These are phyloP conservation scores for Capsicum chinense DNA, from an alignment of 257 asterid genomes.

Conservation along the genomic window DNA sequence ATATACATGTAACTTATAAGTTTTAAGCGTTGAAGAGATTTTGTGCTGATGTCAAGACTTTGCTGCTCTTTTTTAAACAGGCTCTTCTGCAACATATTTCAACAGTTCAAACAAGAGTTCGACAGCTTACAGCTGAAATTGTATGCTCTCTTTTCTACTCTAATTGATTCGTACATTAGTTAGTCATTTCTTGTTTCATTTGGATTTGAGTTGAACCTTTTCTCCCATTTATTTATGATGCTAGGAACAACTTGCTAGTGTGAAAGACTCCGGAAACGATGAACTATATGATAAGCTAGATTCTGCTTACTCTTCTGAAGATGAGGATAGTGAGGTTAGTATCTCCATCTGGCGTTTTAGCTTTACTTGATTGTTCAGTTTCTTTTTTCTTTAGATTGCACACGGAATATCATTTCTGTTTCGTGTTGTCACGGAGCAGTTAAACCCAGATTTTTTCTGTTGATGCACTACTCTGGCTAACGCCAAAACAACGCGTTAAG, in stretches of 20 bases:
- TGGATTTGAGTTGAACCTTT: neutral
- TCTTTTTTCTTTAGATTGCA: conserved; percentile 8
- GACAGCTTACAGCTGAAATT: conserved; percentile 65
- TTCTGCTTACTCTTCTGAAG: conserved; percentile 68
- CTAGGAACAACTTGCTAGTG: conserved; percentile 77
- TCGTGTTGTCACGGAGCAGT: neutral
- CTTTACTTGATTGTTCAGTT: neutral
- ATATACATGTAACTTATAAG: neutral
- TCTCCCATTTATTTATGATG: neutral
- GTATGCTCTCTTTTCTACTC: conserved; percentile 47
- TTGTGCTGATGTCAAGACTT: conserved; percentile 24
- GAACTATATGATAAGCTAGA: conserved; percentile 72
- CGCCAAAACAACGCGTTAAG: neutral
- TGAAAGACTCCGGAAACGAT: conserved; percentile 60
- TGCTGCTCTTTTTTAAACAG: conserved; percentile 43
- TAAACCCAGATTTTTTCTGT: neutral
- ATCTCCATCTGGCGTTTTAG: conserved; percentile 6
- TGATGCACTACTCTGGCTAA: neutral
- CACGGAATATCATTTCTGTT: neutral
- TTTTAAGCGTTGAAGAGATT: conserved; percentile 25
- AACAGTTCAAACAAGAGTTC: conserved; percentile 59
- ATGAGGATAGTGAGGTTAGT: conserved; percentile 81
- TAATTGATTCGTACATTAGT: neutral
- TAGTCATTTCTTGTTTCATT: neutral
- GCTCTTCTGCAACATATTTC: conserved; percentile 73